phyloP scores from a whole-genome alignment of 169 alveolate genomes.

The Babesia divergens region DNA sequence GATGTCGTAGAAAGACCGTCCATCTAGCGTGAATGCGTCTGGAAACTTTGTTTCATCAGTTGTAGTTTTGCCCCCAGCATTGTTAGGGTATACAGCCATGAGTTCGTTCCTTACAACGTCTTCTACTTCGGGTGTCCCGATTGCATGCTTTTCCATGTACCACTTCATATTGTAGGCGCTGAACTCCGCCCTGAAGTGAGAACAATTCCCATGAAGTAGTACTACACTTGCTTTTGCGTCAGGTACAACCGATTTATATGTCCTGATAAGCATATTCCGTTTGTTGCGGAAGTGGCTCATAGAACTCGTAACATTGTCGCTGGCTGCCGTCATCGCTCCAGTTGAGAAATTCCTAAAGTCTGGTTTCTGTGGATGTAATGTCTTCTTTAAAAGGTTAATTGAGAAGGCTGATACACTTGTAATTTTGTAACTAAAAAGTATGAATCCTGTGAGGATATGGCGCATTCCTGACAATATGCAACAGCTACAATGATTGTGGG shows the following conservation, averaged over 20 bases:
- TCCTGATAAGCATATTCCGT: slow-evolving; percentile 59
- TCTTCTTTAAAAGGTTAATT: too few species aligned
- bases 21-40: slow-evolving; percentile 6
- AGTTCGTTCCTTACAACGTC: slow-evolving; percentile 13
- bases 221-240: slow-evolving; percentile 62
- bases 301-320: slow-evolving; percentile 45
- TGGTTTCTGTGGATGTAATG: too few species aligned
- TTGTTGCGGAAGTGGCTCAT: slow-evolving; percentile 66
- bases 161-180: slow-evolving; percentile 61
- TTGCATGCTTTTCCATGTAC: slow-evolving; percentile 35
- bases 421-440: too few species aligned
- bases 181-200: slow-evolving; percentile 70
- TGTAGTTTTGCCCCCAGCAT: neutral
- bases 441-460: too few species aligned
- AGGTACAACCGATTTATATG: slow-evolving; percentile 59
- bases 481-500: too few species aligned
- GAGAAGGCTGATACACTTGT: too few species aligned
- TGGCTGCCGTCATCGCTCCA: too few species aligned
- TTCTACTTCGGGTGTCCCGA: slow-evolving; percentile 10
- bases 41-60: neutral
- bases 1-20: slow-evolving; percentile 40
- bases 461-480: too few species aligned
- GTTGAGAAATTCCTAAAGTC: too few species aligned
- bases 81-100: slow-evolving; percentile 15
- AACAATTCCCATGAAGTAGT: slow-evolving; percentile 66